Evolutionary conservation across 2,329 filamentous ascomycete species (phyloP).

Genomic region (Periglandula ipomoeae): DNA sequence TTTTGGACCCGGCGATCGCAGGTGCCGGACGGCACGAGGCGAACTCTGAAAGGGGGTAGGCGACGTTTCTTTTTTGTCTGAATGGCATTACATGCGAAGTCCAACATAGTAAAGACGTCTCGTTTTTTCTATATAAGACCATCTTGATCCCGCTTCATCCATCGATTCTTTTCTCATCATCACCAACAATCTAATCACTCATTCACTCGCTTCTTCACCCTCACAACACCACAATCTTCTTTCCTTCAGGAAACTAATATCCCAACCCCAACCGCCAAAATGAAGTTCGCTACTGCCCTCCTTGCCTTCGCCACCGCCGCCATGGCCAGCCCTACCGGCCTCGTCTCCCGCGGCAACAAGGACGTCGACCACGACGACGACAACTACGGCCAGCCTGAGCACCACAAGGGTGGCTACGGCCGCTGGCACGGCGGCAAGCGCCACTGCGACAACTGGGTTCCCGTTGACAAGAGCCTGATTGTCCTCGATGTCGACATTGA

Average conservation of each 20-base stretch:
- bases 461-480: not conserved
- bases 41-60: too few relatives aligned
- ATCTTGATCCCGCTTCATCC: not conserved
- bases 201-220: not conserved
- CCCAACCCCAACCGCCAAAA: not conserved
- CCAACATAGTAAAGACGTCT: too few relatives aligned
- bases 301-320: constrained; percentile 2
- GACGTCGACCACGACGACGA: not conserved
- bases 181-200: not conserved
- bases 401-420: not conserved
- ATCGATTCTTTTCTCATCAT: not conserved
- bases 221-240: too few relatives aligned
- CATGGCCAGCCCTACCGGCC: constrained; percentile 1
- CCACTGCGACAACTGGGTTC: constrained; percentile 1
- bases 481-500: not conserved
- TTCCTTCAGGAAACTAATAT: too few relatives aligned
- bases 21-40: too few relatives aligned
- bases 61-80: too few relatives aligned
- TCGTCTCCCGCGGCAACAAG: not conserved
- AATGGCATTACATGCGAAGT: too few relatives aligned
- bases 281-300: constrained; percentile 5
- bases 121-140: not conserved
- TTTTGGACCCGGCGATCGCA: too few relatives aligned
- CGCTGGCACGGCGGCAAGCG: not conserved
- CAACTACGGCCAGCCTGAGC: not conserved